phyloP scores from a whole-genome alignment of 2,329 filamentous ascomycete genomes.

The Arthrinium puccinioides region DNA sequence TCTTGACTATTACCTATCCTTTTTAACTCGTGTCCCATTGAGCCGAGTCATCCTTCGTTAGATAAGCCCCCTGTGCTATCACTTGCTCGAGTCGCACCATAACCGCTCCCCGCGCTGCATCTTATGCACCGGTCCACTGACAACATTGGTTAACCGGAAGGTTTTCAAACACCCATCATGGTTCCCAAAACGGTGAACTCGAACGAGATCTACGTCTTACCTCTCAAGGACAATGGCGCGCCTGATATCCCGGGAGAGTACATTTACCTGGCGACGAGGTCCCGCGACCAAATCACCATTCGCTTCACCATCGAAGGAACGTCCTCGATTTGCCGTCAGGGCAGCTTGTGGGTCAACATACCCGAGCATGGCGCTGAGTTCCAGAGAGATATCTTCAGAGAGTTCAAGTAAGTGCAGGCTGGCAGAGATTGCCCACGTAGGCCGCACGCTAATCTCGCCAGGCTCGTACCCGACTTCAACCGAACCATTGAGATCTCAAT shows the following conservation, averaged over 20 bases:
- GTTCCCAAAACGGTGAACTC: constrained; percentile 55
- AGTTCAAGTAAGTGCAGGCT: constrained; percentile 68
- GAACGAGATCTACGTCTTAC: constrained; percentile 76
- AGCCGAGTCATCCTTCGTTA: no score
- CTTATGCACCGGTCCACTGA: no score
- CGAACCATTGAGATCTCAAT: constrained; percentile 84
- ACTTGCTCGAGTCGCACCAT: no score
- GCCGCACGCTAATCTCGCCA: constrained; percentile 25
- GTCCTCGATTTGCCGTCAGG: constrained; percentile 89
- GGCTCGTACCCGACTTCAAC: constrained; percentile 88
- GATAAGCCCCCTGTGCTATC: no score
- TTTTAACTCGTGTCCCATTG: no score
- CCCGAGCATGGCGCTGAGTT: constrained; percentile 72
- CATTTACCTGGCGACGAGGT: constrained; percentile 76
- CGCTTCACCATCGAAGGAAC: constrained; percentile 91
- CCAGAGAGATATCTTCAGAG: constrained; percentile 69
- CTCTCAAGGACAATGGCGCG: constrained; percentile 86
- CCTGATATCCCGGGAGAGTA: constrained; percentile 85
- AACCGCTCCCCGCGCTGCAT: no score
- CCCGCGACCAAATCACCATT: constrained; percentile 67
- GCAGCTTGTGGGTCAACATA: constrained; percentile 95
- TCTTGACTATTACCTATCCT: no score
- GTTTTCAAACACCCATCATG: constrained; percentile 38
- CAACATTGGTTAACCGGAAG: no score
- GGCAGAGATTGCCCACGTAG: background rate